A percentile compares a stretch with the other conserved stretches of the same genome.
Evolutionary conservation across 805 yeast species (phyloP).

Genomic region (Candida qinlingensis): DNA sequence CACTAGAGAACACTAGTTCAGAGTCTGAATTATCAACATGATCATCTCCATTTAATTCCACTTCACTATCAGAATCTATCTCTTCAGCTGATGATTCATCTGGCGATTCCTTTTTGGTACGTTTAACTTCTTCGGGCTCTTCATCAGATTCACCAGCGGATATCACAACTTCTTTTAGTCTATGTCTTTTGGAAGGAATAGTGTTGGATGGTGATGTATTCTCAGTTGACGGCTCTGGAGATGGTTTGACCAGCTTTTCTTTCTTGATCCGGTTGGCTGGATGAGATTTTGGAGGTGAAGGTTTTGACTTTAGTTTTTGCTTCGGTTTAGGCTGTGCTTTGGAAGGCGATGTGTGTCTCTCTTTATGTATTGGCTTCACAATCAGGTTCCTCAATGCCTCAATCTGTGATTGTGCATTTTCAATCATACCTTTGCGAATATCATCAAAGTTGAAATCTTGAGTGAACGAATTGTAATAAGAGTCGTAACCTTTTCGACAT

Average conservation of each 20-base stretch:
- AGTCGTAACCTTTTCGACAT: slow-evolving; percentile 30
- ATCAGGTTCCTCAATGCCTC: slow-evolving; percentile 21
- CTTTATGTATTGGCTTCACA: slow-evolving; percentile 6
- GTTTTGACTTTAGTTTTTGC: not conserved
- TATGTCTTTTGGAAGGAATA: not conserved
- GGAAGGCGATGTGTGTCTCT: not conserved
- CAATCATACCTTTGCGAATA: slow-evolving; percentile 13
- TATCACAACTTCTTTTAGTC: slow-evolving; percentile 7
- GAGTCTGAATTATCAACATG: slow-evolving; percentile 10
- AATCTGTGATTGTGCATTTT: slow-evolving; percentile 24
- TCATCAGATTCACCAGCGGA: slow-evolving; percentile 3
- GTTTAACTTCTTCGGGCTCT: not conserved
- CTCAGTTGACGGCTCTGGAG: not conserved
- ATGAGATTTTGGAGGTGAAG: not conserved
- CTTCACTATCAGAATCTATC: slow-evolving; percentile 1
- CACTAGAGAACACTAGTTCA: slow-evolving; percentile 7
- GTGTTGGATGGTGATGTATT: too few species aligned
- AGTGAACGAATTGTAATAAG: slow-evolving; percentile 25
- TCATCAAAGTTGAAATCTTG: slow-evolving; percentile 20
- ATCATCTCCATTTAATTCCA: slow-evolving; percentile 1
- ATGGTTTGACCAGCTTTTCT: not conserved
- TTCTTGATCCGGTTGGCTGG: not conserved
- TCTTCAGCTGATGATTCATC: too few species aligned
- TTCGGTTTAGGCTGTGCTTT: slow-evolving; percentile 1
- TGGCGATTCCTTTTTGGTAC: not conserved